These are phyloP conservation scores for Mucor sp. DNA, from an alignment of 371 early-diverging fungal species.

Conservation along the genomic window DNA sequence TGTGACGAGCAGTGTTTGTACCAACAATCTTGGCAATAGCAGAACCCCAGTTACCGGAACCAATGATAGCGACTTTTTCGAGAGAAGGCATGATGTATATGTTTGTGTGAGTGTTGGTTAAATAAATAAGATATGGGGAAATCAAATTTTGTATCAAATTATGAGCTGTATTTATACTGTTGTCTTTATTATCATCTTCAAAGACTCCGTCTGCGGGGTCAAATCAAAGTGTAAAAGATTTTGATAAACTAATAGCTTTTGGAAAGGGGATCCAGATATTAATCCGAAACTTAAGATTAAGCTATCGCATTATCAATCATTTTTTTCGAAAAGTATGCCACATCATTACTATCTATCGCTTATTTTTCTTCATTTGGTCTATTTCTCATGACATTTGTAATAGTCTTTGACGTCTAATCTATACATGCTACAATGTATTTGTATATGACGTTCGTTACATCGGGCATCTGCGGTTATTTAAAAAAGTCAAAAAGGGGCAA, in stretches of 20 bases:
- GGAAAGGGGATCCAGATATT: neutral
- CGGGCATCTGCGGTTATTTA: neutral
- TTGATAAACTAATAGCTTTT: neutral
- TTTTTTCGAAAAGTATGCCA: neutral
- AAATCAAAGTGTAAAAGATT: neutral
- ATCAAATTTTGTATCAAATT: neutral
- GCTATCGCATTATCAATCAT: neutral
- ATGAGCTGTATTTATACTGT: constrained; percentile 2
- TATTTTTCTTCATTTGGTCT: neutral
- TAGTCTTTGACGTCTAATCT: neutral
- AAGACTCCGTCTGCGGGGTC: constrained; percentile 7
- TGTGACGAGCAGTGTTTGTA: constrained; percentile 68
- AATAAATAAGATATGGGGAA: neutral
- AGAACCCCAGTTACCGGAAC: constrained; percentile 98
- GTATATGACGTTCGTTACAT: neutral
- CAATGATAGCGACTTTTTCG: constrained; percentile 52
- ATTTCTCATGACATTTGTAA: constrained; percentile 2
- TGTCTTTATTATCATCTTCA: neutral
- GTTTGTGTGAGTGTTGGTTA: neutral
- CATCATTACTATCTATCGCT: neutral
- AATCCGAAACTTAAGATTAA: neutral
- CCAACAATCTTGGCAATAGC: constrained; percentile 94
- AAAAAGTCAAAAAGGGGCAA: neutral
- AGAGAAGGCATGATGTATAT: constrained; percentile 4
- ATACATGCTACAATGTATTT: neutral